A percentile compares a stretch with the other conserved stretches of the same genome.
Conservation (phyloP, 495 filamentous ascomycete species). For the Hyaloscypha bicolor region DNA sequence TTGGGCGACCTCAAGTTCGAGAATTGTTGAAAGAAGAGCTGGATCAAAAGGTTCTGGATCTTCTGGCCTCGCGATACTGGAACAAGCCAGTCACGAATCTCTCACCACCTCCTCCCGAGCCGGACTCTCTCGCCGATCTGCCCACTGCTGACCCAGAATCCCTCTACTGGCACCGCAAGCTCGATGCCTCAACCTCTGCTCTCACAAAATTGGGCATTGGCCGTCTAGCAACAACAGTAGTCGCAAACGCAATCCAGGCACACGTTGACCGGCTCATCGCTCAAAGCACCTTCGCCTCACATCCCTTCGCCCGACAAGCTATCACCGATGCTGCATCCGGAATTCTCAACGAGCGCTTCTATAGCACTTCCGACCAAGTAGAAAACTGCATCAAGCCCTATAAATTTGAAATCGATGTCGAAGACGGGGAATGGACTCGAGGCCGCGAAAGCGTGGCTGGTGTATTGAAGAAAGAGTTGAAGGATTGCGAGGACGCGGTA, state of each 20-base stretch:
- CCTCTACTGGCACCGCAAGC: conserved; percentile 89
- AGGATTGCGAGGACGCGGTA: conserved; percentile 76
- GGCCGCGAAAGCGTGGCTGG: conserved; percentile 77
- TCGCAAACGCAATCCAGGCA: conserved; percentile 82
- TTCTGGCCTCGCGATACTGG: conserved; percentile 96
- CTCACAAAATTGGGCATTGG: conserved; percentile 94
- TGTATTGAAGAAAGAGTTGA: conserved; percentile 80
- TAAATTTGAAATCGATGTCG: conserved; percentile 95
- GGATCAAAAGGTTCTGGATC: conserved; percentile 91
- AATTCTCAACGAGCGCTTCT: conserved; percentile 92
- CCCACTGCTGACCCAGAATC: conserved; percentile 82
- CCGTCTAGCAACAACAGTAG: conserved; percentile 85
- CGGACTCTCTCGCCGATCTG: conserved; percentile 73
- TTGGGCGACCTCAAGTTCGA: conserved; percentile 86
- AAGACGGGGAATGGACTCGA: conserved; percentile 83
- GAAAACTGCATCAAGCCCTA: conserved; percentile 99
- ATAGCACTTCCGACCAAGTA: conserved; percentile 96
- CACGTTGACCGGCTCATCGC: conserved; percentile 79
- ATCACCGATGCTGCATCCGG: conserved; percentile 85
- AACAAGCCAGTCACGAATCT: conserved; percentile 91
- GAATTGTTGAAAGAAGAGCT: conserved; percentile 89
- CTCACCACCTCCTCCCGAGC: conserved; percentile 58
- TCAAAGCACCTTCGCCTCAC: conserved; percentile 79
- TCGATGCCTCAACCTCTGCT: conserved; percentile 87
- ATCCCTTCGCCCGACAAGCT: conserved; percentile 88